These are phyloP conservation scores for Podaxis rugospora DNA, from an alignment of 768 basidiomycete species.

Conservation along the genomic window DNA sequence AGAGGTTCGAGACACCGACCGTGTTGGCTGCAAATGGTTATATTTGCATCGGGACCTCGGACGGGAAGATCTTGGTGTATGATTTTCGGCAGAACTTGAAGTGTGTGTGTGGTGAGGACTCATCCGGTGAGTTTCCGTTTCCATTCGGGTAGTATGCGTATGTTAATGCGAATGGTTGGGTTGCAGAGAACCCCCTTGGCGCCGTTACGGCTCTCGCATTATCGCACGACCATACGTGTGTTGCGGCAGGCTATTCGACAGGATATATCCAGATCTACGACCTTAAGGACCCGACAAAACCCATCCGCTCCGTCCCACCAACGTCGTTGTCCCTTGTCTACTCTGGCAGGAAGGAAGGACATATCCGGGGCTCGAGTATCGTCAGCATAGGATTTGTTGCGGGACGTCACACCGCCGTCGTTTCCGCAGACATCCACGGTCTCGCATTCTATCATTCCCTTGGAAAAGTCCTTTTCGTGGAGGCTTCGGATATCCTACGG, in stretches of 20 bases:
- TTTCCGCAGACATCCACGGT: conserved; percentile 86
- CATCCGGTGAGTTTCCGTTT: conserved; percentile 42
- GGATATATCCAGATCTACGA: conserved; percentile 89
- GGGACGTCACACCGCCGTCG: conserved; percentile 86
- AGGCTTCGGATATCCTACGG: conserved; percentile 89
- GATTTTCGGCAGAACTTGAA: conserved; percentile 87
- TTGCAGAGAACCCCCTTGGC: conserved; percentile 56
- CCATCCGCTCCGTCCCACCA: conserved; percentile 68
- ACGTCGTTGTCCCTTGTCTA: conserved; percentile 62
- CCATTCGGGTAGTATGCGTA: neutral
- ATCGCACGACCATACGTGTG: conserved; percentile 90
- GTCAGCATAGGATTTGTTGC: conserved; percentile 84
- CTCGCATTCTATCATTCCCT: conserved; percentile 94
- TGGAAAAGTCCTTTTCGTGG: conserved; percentile 91
- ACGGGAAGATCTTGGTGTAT: conserved; percentile 76
- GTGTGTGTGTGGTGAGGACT: conserved; percentile 71
- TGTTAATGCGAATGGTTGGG: conserved; percentile 14
- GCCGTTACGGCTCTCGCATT: conserved; percentile 86
- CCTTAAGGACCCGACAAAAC: conserved; percentile 60
- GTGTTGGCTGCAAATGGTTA: conserved; percentile 83
- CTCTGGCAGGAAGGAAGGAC: conserved; percentile 83
- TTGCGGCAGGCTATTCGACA: conserved; percentile 81
- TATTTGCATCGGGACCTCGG: conserved; percentile 83
- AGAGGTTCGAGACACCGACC: conserved; percentile 63
- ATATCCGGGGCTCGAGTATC: conserved; percentile 76